Base-by-base conservation (phyloP, 306 rosid species). In the Begonia masoniana region DNA sequence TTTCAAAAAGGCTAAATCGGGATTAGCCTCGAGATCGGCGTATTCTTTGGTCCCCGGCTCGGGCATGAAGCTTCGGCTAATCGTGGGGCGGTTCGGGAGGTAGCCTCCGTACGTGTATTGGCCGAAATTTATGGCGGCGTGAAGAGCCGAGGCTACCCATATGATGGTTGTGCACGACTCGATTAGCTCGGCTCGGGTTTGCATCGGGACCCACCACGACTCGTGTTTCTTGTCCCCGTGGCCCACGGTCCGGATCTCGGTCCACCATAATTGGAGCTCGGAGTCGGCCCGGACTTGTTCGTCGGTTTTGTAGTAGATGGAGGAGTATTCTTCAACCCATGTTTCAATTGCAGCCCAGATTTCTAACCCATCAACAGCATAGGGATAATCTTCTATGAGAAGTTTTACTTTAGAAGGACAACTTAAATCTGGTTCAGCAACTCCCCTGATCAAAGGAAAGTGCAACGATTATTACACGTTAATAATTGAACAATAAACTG, bases 101-200 rank as follows among this genome's bases (percentile, higher is more conserved):
- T 69, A 86, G 2, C 99, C 99, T 8, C 94, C 99, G 45, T 83
- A 91, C 19, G 94, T 84, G 63, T 87, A 91, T 17, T 91, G 96
- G 57, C 99, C 96, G 60, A 91, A 91, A 46, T 91, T 91, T 21
- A 91, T 95, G 1, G 99, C 99, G 15, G 99, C 99, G 58, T 91
- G 99, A 12, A 83, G 77, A 3, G 99, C 99, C 14, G 99, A 91
- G 50, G 96, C 99, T 31, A 91, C 50, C 99, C 99, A 91, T 0
- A 91, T 91, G 65, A 91, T 79, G 35, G 71, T 91, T 57, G 88
- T 74, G 65, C 88, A 74, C 43, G 93, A 68, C 15, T 75, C 64
- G 67, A 83, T 74, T 26, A 91, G 82, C 41, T 83, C 91, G 0
- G 41, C 59, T 55, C 36, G 65, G 9, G 84, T 78, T 56, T 72